Evolutionary conservation across 1,284 basidiomycete species (phyloP), one percentile per base, ranked within the genome.

Genomic region (Ustilago lituana): DNA sequence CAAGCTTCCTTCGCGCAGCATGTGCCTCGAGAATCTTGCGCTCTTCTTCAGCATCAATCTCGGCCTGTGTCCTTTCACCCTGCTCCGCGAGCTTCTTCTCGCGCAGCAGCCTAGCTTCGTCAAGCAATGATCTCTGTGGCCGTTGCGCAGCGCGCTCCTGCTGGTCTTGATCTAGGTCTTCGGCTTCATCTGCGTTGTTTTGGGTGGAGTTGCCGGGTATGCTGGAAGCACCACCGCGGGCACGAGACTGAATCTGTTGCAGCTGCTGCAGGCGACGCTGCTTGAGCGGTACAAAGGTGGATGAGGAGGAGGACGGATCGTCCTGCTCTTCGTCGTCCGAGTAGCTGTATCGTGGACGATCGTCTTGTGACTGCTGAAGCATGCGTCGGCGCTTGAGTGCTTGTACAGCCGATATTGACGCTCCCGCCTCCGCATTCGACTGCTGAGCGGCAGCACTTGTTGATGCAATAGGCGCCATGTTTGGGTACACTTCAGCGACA

Each of bases 11-110:
- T 14, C 91, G 87, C 61, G 91, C 91, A 35, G 92, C 91, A 76
- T 98, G 93, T 11, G 94, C 94, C 47, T 91, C 91, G 5, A 98
- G 84, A 54, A 98, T 91, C 76, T 91, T 90, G 8, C 90, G 91
- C 81, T 98, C 95, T 51, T 87, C 89, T 82, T 98, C 96, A 40
- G 90, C 90, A 10, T 87, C 89, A 79, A 90, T 91, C 82, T 98
- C 89, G 8, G 87, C 87, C 58, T 93, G 85, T 20, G 88, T 87
- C 81, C 87, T 89, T 37, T 58, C 54, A 5, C 47, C 61, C 78
- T 94, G 91, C 61, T 86, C 87, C 24, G 85, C 84, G 35, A 85
- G 82, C 78, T 94, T 90, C 76, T 91, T 90, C 77, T 93, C 90
- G 45, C 87, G 85, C 56, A 91, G 88, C 36, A 87, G 89, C 7